Percentiles rank a stretch among this genome's conserved stretches.
Evolutionary conservation across 208 protist species (phyloP).

Genomic region (Leishmania aethiopica): DNA sequence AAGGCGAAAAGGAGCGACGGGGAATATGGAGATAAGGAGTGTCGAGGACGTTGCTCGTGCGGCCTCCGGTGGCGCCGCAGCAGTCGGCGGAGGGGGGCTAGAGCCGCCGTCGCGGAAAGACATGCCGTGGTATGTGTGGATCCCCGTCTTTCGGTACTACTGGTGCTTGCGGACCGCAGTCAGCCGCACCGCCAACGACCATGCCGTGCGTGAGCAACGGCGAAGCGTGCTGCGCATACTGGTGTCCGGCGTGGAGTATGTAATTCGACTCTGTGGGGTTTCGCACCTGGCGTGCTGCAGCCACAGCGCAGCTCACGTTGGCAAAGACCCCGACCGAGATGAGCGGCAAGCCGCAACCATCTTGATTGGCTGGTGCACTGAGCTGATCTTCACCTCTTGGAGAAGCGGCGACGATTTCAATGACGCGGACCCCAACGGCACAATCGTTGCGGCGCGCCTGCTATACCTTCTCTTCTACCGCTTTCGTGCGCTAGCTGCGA

Average conservation of each 20-base stretch:
- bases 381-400: constrained; percentile 7
- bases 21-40: not conserved
- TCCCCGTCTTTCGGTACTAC: constrained; percentile 6
- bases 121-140: constrained; percentile 8
- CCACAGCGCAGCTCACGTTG: not conserved
- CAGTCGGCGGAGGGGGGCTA: not conserved
- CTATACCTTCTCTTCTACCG: constrained; percentile 12
- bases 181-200: not conserved
- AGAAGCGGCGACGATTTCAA: not conserved
- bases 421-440: not conserved
- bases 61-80: not conserved
- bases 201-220: not conserved
- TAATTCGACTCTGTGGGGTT: constrained; percentile 12
- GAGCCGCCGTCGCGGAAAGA: not conserved
- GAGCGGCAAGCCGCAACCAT: constrained; percentile 22
- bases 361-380: constrained; percentile 33
- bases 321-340: not conserved
- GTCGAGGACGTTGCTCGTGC: not conserved
- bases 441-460: constrained; percentile 9
- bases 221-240: constrained; percentile 12
- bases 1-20: not conserved
- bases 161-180: not conserved
- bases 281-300: not conserved
- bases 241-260: constrained; percentile 18
- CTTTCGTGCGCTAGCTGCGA: constrained; percentile 1